phyloP scores from a whole-genome alignment of 1,284 basidiomycete genomes.

The Ganoderma leucocontextum region DNA sequence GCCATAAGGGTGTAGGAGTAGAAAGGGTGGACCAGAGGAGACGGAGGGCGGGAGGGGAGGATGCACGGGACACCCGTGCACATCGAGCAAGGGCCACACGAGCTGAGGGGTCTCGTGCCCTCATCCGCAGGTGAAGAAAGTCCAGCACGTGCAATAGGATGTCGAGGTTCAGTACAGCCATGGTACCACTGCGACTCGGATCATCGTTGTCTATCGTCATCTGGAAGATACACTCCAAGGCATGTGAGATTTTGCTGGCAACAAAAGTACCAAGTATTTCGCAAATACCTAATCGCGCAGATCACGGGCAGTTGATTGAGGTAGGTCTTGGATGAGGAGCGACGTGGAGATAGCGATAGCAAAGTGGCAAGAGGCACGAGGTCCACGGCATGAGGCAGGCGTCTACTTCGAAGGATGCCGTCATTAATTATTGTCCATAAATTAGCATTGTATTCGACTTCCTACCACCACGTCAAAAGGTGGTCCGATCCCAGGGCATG shows the following conservation, averaged over 20 bases:
- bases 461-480: no score
- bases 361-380: no score
- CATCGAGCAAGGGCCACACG: background rate
- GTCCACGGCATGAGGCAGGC: background rate
- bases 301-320: background rate
- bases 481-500: no score
- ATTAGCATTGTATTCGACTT: no score
- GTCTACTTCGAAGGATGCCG: background rate
- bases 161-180: background rate
- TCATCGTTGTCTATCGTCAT: background rate
- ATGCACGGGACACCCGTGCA: background rate
- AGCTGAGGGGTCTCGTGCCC: background rate
- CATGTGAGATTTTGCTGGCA: background rate
- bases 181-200: background rate
- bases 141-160: background rate
- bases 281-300: background rate
- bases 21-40: background rate
- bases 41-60: background rate
- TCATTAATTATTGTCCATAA: background rate
- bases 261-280: no score
- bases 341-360: background rate
- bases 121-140: background rate
- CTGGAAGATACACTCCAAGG: background rate
- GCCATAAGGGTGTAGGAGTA: background rate
- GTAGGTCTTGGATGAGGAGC: background rate